Conservation (phyloP, 129 eudicot species). For the Flaveria trinervia region DNA sequence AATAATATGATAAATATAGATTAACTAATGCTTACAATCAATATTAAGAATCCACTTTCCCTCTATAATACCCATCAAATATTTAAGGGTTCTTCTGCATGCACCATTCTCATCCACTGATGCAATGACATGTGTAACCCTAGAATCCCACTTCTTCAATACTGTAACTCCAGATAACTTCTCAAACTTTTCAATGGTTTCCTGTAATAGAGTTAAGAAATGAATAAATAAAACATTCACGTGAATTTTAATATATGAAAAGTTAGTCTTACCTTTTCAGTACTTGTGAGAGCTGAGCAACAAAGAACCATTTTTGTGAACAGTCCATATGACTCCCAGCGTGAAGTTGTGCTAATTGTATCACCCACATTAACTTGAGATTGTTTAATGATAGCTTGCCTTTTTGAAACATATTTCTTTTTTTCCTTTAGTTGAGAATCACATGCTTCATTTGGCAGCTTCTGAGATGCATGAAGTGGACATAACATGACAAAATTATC, state of each 20-base stretch:
- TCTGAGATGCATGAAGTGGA: slow-evolving; percentile 72
- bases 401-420: slow-evolving; percentile 44
- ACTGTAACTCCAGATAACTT: slow-evolving; percentile 64
- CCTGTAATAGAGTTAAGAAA: slow-evolving; percentile 51
- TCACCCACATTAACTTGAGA: slow-evolving; percentile 37
- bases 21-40: slow-evolving; percentile 55
- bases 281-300: slow-evolving; percentile 73
- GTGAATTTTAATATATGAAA: neutral
- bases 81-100: slow-evolving; percentile 89
- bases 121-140: slow-evolving; percentile 87
- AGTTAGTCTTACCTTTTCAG: slow-evolving; percentile 58
- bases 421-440: slow-evolving; percentile 40
- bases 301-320: slow-evolving; percentile 69
- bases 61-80: slow-evolving; percentile 87
- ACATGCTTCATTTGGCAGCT: slow-evolving; percentile 61
- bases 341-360: slow-evolving; percentile 18
- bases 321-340: slow-evolving; percentile 52
- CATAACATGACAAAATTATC: slow-evolving; percentile 95
- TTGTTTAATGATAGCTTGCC: slow-evolving; percentile 37
- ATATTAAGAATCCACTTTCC: slow-evolving; percentile 89
- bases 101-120: slow-evolving; percentile 87
- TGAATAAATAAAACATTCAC: slow-evolving; percentile 11
- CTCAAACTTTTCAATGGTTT: slow-evolving; percentile 52
- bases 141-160: slow-evolving; percentile 70
- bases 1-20: neutral